phyloP scores from a whole-genome alignment of 306 rosid species.

The Cucurbita ficifolia region DNA sequence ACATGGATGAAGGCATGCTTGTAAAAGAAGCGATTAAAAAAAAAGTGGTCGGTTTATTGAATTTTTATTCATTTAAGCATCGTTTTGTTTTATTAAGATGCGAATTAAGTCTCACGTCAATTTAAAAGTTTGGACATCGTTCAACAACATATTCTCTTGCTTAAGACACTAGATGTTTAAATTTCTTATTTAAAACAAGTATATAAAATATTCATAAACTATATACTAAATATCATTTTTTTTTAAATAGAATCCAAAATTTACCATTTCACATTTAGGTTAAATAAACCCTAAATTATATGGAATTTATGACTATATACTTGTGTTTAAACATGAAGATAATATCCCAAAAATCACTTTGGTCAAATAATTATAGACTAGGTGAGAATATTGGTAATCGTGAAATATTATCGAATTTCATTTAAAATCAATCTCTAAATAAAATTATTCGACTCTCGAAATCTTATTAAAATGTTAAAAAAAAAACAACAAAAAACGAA shows the following conservation, averaged over 20 bases:
- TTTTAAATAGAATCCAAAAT: too few species aligned
- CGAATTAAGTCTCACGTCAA: neutral
- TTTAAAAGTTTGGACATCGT: neutral
- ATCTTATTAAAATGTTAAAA: neutral
- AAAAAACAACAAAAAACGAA: neutral
- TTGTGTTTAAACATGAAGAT: neutral
- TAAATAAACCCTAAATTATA: neutral
- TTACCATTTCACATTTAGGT: neutral
- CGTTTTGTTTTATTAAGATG: neutral
- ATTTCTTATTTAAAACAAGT: too few species aligned
- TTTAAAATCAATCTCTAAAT: neutral
- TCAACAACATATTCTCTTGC: too few species aligned
- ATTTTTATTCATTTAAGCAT: neutral
- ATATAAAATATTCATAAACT: too few species aligned
- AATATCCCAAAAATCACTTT: neutral
- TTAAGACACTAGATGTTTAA: too few species aligned
- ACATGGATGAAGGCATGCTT: constrained; percentile 4
- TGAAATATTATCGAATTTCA: neutral
- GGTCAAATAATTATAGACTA: neutral
- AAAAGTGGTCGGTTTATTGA: neutral
- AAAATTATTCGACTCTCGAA: too few species aligned
- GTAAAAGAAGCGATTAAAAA: neutral
- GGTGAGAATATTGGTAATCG: neutral
- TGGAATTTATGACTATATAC: neutral
- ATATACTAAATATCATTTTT: too few species aligned